phyloP scores from a whole-genome alignment of 2,329 filamentous ascomycete genomes.

The Claviceps cyperi region DNA sequence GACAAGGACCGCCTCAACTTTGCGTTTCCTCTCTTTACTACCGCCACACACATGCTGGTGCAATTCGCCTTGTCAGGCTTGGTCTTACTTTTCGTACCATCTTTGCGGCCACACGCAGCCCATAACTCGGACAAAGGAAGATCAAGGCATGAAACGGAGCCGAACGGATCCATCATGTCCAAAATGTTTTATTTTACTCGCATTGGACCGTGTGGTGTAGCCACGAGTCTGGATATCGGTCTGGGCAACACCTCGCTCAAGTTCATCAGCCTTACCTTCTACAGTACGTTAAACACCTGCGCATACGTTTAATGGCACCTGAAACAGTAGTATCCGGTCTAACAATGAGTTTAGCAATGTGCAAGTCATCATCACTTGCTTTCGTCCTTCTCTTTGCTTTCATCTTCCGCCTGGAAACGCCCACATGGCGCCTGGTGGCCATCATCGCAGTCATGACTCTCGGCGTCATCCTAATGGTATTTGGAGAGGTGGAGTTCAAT shows the following conservation, averaged over 20 bases:
- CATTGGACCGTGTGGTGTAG: conserved; percentile 80
- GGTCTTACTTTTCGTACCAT: conserved; percentile 71
- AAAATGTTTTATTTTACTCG: conserved; percentile 83
- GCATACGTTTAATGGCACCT: neutral
- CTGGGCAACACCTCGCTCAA: conserved; percentile 90
- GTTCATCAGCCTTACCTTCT: conserved; percentile 93
- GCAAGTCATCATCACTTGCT: conserved; percentile 89
- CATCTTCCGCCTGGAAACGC: conserved; percentile 76
- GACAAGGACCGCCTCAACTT: conserved; percentile 74
- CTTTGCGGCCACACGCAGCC: conserved; percentile 52
- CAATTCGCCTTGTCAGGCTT: conserved; percentile 70
- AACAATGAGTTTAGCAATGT: conserved; percentile 54
- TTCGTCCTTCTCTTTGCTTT: conserved; percentile 96
- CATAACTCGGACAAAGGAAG: conserved; percentile 34
- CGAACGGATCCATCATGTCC: conserved; percentile 56
- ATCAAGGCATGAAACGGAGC: conserved; percentile 37
- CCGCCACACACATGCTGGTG: conserved; percentile 87
- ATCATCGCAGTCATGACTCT: conserved; percentile 87
- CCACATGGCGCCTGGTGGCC: conserved; percentile 68
- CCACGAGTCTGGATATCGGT: conserved; percentile 90
- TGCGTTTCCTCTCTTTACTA: conserved; percentile 88
- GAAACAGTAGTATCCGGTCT: conserved; percentile 6
- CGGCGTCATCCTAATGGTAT: conserved; percentile 96
- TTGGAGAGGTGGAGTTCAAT: conserved; percentile 83
- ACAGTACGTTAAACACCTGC: conserved; percentile 42